phyloP scores from a whole-genome alignment of 1,139 yeast species.

The Candida sojae region DNA sequence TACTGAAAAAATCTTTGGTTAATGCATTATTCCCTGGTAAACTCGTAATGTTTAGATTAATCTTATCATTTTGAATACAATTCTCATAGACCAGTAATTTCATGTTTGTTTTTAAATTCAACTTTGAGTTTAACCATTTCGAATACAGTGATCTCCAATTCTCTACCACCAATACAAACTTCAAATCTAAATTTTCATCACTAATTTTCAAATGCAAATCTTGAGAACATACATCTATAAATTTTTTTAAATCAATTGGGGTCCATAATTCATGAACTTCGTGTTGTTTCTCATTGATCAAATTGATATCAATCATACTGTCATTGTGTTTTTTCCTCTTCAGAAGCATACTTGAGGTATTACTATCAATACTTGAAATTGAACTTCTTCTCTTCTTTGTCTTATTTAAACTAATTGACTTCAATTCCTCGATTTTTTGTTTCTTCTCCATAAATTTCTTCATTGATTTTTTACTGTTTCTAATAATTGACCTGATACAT shows the following conservation, averaged over 20 bases:
- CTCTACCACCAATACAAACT: conserved; percentile 44
- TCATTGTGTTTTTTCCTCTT: conserved; percentile 14
- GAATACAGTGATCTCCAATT: conserved; percentile 44
- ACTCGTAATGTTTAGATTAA: conserved; percentile 31
- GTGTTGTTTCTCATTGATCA: conserved; percentile 28
- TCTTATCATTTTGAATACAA: conserved; percentile 21
- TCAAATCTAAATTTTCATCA: conserved; percentile 21
- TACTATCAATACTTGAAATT: conserved; percentile 13
- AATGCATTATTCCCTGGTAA: conserved; percentile 40
- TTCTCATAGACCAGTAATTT: conserved; percentile 30
- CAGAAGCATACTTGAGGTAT: neutral
- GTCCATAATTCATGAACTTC: conserved; percentile 42
- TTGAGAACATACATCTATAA: conserved; percentile 24
- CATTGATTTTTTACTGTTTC: conserved; percentile 25
- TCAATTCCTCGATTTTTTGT: conserved; percentile 46
- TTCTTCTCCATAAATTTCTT: conserved; percentile 24
- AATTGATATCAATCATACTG: conserved; percentile 17
- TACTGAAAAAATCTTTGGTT: conserved; percentile 37
- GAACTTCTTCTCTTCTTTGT: conserved; percentile 24
- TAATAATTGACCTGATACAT: conserved; percentile 24
- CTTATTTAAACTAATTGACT: conserved; percentile 30
- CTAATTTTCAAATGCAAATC: conserved; percentile 24
- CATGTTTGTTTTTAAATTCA: conserved; percentile 30
- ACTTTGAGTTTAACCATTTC: conserved; percentile 48
- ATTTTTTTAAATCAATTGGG: conserved; percentile 33